These are phyloP conservation scores for Leptomonas pyrrhocoris DNA, from an alignment of 208 protist species.

Conservation along the genomic window DNA sequence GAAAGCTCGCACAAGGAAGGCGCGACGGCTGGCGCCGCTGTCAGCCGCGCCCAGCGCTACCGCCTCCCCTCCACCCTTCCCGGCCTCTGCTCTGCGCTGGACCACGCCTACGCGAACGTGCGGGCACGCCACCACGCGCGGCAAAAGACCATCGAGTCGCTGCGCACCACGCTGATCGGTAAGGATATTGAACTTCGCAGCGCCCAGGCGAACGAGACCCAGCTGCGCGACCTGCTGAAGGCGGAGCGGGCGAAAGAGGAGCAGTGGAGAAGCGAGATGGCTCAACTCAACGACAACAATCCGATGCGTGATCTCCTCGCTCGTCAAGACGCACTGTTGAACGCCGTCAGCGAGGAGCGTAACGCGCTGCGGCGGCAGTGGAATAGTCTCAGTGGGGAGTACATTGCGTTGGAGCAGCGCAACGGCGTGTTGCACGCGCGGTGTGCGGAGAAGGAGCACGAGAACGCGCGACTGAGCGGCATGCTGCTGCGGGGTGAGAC, in stretches of 20 bases:
- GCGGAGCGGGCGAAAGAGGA: constrained; percentile 37
- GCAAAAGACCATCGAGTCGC: constrained; percentile 24
- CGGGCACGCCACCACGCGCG: constrained; percentile 19
- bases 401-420: constrained; percentile 67
- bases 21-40: not conserved
- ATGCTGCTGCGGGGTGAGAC: constrained; percentile 26
- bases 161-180: constrained; percentile 21
- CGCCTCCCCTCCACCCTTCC: constrained; percentile 32
- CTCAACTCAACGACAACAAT: constrained; percentile 41
- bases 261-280: constrained; percentile 44
- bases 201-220: constrained; percentile 32
- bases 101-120: constrained; percentile 33
- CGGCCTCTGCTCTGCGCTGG: constrained; percentile 32
- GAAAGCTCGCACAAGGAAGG: not conserved
- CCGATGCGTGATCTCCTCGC: constrained; percentile 64
- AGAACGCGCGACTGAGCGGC: constrained; percentile 63
- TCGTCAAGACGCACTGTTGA: constrained; percentile 54
- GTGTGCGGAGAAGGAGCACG: constrained; percentile 71
- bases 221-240: constrained; percentile 41
- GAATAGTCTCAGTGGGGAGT: constrained; percentile 62
- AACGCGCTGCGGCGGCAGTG: constrained; percentile 56
- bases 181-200: constrained; percentile 31
- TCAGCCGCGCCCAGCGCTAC: constrained; percentile 1
- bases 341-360: constrained; percentile 59
- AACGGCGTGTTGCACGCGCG: constrained; percentile 79